Evolutionary conservation across 352 stramenopile species (phyloP), one percentile per base, ranked within the genome.

Genomic region (Phytopythium litorale): DNA sequence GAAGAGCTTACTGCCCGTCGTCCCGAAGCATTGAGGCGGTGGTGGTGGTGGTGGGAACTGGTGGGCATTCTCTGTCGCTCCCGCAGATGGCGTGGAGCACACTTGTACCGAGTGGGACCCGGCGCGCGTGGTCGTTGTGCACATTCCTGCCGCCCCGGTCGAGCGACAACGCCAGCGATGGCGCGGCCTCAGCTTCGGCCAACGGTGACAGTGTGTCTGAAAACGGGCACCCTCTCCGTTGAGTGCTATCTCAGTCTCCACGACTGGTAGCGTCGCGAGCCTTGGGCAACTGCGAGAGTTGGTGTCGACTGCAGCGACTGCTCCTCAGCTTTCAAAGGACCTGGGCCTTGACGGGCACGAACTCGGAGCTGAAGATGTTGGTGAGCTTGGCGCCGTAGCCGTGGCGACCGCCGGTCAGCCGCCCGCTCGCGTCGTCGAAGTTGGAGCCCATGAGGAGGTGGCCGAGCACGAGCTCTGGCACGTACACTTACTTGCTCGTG

Each of bases 361-460:
- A 99, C 68, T 99, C 79, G 8, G 73, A 97, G 60, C 92, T 99
- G 75, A 99, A 99, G 69, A 99, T 99, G 75, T 99, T 99, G 21
- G 98, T 98, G 33, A 99, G 81, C 73, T 99, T 98, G 28, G 94
- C 95, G 15, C 96, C 95, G 70, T 98, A 98, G 55, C 96, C 96
- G 67, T 99, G 96, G 45, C 95, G 77, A 21, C 96, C 96, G 33
- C 96, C 98, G 0, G 98, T 99, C 28, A 98, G 96, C 75, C 98
- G 98, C 66, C 97, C 94, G 62, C 95, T 97, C 21, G 94, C 73
- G 71, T 99, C 97, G 65, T 99, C 96, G 79, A 99, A 99, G 84
- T 99, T 99, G 19, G 89, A 98, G 62, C 98, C 96, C 5, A 97
- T 99, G 38, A 99, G 79, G 33, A 99, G 73, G 70, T 99, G 91